Percentiles rank a stretch among this genome's conserved stretches.
These are phyloP conservation scores for Apiospora hydei DNA, from an alignment of 2,329 filamentous ascomycete species.

Conservation along the genomic window DNA sequence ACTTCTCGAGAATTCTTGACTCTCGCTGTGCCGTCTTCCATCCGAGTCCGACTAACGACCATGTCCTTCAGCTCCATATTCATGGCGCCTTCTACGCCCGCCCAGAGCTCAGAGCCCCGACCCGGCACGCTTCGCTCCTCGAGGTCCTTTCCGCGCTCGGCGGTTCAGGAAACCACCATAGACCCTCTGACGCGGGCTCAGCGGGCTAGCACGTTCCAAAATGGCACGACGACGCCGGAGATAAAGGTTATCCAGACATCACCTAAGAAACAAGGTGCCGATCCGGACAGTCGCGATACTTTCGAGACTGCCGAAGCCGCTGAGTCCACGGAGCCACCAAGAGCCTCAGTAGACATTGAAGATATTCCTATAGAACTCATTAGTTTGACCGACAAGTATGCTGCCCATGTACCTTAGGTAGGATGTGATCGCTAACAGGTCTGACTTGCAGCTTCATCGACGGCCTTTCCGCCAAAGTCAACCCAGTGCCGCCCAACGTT, in stretches of 20 bases:
- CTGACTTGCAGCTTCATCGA: constrained; percentile 79
- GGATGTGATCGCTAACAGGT: constrained; percentile 32
- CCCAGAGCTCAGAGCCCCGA: constrained; percentile 36
- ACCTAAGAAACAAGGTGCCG: constrained; percentile 29
- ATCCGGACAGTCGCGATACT: constrained; percentile 38
- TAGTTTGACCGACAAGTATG: constrained; percentile 85
- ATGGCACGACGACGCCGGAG: constrained; percentile 43
- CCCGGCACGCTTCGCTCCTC: constrained; percentile 37
- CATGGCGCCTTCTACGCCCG: constrained; percentile 37
- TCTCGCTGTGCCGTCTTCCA: background rate
- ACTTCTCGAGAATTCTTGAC: too few species aligned
- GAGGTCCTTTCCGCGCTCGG: constrained; percentile 37
- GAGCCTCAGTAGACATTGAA: constrained; percentile 76
- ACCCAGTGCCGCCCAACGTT: constrained; percentile 82
- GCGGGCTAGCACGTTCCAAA: constrained; percentile 56
- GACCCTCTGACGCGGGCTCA: constrained; percentile 47
- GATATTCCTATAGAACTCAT: constrained; percentile 94
- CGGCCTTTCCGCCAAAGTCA: constrained; percentile 84
- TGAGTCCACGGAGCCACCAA: constrained; percentile 53
- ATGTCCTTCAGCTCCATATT: constrained; percentile 28
- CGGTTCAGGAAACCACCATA: constrained; percentile 36
- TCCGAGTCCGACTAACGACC: constrained; percentile 3
- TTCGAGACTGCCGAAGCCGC: constrained; percentile 59
- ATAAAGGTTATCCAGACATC: constrained; percentile 34
- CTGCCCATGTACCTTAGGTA: constrained; percentile 21